Evolutionary conservation across 495 filamentous ascomycete genomes (phyloP).

Genomic region (Tirmania nivea): DNA sequence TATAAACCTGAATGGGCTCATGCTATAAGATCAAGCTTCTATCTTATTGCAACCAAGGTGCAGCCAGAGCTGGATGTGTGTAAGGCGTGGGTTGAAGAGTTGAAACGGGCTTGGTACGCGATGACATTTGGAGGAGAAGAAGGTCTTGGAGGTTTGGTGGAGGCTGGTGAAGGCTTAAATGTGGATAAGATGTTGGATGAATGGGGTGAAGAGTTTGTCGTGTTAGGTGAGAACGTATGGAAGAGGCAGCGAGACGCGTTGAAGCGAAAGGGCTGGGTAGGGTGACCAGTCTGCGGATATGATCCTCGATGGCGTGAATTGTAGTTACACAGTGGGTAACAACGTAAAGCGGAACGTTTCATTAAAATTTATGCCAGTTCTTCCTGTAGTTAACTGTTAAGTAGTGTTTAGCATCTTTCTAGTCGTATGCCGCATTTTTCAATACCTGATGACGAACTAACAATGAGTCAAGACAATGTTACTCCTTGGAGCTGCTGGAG

Average conservation of each 20-base stretch:
- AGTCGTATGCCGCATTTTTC: too few relatives aligned
- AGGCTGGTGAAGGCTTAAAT: slow-evolving; percentile 5
- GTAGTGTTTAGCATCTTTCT: too few relatives aligned
- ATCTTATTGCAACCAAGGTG: slow-evolving; percentile 32
- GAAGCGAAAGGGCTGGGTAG: background rate
- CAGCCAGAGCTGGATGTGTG: slow-evolving; percentile 18
- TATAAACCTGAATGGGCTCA: slow-evolving; percentile 29
- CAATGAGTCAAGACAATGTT: too few relatives aligned
- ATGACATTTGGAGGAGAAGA: slow-evolving; percentile 27
- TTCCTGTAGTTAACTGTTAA: too few relatives aligned
- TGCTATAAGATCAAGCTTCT: slow-evolving; percentile 30
- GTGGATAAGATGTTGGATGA: slow-evolving; percentile 22
- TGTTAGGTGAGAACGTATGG: slow-evolving; percentile 15
- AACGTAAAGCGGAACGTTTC: too few relatives aligned
- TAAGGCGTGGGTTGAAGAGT: slow-evolving; percentile 20
- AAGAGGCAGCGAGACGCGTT: slow-evolving; percentile 4
- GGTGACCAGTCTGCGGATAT: too few relatives aligned
- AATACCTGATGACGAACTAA: too few relatives aligned
- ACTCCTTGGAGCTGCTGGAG: too few relatives aligned
- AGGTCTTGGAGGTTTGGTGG: slow-evolving; percentile 8
- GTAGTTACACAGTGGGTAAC: too few relatives aligned
- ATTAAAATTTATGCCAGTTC: too few relatives aligned
- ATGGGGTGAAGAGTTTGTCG: slow-evolving; percentile 23
- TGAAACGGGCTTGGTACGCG: slow-evolving; percentile 26
- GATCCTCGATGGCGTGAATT: too few relatives aligned